Percentiles rank a stretch among this genome's conserved stretches.
These are phyloP conservation scores for Exophiala sp. DNA, from an alignment of 2,329 filamentous ascomycete genomes.

Conservation along the genomic window DNA sequence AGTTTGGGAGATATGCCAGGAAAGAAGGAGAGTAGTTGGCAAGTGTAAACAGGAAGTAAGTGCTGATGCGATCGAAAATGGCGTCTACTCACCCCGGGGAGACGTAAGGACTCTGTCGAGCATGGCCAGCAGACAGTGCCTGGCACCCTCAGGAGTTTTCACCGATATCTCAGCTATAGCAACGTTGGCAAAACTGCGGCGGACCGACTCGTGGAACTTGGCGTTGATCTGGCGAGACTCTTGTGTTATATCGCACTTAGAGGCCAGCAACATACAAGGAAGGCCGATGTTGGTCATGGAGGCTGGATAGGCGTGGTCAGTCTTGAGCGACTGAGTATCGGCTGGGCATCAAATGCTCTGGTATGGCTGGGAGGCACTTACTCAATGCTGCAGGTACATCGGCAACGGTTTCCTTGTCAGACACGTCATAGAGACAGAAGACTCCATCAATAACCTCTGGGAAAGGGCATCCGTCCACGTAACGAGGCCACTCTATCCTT, in stretches of 20 bases:
- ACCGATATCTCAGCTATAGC: constrained; percentile 68
- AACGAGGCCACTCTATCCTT: constrained; percentile 47
- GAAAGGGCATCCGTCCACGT: constrained; percentile 58
- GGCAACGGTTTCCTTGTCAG: constrained; percentile 66
- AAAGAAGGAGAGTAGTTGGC: too few species aligned
- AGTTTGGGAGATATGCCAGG: too few species aligned
- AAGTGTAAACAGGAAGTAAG: not conserved
- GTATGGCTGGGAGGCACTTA: constrained; percentile 45
- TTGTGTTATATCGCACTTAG: constrained; percentile 78
- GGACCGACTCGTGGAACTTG: constrained; percentile 59
- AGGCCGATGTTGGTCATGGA: constrained; percentile 25
- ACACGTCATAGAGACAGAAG: constrained; percentile 81
- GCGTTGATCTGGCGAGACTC: constrained; percentile 66
- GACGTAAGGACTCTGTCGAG: constrained; percentile 63
- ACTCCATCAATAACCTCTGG: constrained; percentile 78
- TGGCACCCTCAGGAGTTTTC: constrained; percentile 64
- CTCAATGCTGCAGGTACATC: constrained; percentile 70
- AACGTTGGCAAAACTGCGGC: constrained; percentile 58
- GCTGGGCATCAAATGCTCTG: not conserved
- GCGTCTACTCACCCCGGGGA: constrained; percentile 56
- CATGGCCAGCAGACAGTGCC: constrained; percentile 69
- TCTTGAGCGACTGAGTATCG: not conserved
- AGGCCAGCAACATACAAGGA: constrained; percentile 75
- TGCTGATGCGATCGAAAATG: not conserved
- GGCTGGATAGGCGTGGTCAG: constrained; percentile 9